These are phyloP conservation scores for Candida glaebosa DNA, from an alignment of 805 yeast species.

Conservation along the genomic window DNA sequence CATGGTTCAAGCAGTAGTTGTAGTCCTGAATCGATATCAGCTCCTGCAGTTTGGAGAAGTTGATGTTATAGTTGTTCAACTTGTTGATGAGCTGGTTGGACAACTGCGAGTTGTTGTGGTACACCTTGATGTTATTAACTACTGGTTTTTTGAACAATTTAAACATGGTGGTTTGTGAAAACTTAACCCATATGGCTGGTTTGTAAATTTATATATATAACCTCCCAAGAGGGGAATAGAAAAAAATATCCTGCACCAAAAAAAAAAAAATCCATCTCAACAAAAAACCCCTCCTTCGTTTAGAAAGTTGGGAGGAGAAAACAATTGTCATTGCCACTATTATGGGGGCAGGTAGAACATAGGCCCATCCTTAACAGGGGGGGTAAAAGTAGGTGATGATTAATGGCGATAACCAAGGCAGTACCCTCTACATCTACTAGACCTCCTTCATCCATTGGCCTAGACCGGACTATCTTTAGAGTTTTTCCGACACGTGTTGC, in stretches of 20 bases:
- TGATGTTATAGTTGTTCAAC: constrained; percentile 7
- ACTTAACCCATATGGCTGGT: too few species aligned
- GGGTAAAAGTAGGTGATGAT: too few species aligned
- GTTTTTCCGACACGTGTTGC: not conserved
- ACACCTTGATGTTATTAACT: constrained; percentile 20
- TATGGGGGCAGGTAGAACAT: too few species aligned
- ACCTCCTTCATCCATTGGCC: too few species aligned
- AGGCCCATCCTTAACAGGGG: too few species aligned
- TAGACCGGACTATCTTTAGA: not conserved
- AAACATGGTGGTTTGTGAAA: constrained; percentile 3
- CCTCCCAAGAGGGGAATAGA: not conserved
- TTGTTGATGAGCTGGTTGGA: constrained; percentile 21
- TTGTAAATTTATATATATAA: too few species aligned
- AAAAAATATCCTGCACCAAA: not conserved
- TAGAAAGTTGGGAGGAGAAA: too few species aligned
- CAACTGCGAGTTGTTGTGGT: constrained; percentile 23
- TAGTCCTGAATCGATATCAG: constrained; percentile 16
- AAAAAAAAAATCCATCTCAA: not conserved
- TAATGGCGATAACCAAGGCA: too few species aligned
- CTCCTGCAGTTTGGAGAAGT: not conserved
- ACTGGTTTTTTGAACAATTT: constrained; percentile 2
- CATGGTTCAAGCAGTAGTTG: constrained; percentile 21
- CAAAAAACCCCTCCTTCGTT: not conserved
- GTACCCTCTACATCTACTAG: too few species aligned
- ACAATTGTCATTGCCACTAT: too few species aligned